Conservation (phyloP, 192 early-diverging fungal species). For the Rhizoclosmatium globosum region DNA sequence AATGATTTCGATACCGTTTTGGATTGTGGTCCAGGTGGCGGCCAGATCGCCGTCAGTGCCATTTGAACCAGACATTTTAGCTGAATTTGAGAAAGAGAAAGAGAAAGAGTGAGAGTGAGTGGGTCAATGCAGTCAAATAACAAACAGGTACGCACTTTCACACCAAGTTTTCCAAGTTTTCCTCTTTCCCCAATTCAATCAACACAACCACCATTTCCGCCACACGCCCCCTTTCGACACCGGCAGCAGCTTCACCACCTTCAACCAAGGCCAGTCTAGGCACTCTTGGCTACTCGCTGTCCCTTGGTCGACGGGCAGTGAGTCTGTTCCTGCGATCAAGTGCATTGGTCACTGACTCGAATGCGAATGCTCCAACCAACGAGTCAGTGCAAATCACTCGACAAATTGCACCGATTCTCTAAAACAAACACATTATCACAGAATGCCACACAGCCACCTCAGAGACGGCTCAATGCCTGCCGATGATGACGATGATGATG, state of each 20-base stretch:
- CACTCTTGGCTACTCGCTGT: slow-evolving; percentile 8
- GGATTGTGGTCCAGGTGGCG: slow-evolving; percentile 77
- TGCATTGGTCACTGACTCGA: no score
- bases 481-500: slow-evolving; percentile 8
- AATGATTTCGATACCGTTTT: slow-evolving; percentile 82
- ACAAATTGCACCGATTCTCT: no score
- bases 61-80: not conserved
- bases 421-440: no score
- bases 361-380: no score
- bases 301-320: slow-evolving; percentile 5
- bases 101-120: not conserved
- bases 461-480: not conserved
- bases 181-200: no score
- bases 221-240: not conserved
- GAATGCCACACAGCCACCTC: no score
- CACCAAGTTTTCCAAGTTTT: no score
- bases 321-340: not conserved
- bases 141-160: no score
- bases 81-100: not conserved
- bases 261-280: not conserved
- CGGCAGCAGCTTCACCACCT: not conserved
- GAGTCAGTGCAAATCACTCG: no score
- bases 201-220: not conserved
- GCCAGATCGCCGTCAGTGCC: slow-evolving; percentile 18
- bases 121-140: not conserved